Evolutionary conservation across 345 rosid species (phyloP), one percentile per base, ranked within the genome.

Genomic region (Iberis pinnata): DNA sequence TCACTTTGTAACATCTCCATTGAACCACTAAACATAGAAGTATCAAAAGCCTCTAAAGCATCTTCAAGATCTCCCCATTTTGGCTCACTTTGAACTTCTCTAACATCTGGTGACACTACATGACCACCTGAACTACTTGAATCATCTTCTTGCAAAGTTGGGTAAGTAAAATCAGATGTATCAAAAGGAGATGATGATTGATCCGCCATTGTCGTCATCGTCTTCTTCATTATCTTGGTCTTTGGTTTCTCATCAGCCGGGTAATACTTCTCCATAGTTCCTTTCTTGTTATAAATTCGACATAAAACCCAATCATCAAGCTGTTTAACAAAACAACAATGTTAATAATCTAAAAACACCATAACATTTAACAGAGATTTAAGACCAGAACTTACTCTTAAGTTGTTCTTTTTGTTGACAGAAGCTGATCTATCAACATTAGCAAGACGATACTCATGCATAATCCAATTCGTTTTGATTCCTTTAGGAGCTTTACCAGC

Each of bases 361-460:
- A 10, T 35, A 17, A 14, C n/a, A 44, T n/a, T n/a, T n/a, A n/a
- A n/a, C n/a, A n/a, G n/a, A n/a, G n/a, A n/a, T n/a, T n/a, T n/a
- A n/a, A n/a, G n/a, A n/a, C n/a, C 12, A 17, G 24, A 63, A 24
- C 73, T 11, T 80, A 87, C 96, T 86, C 95, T 73, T 40, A 75
- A 67, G 54, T 75, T 80, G 70, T 56, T 76, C 56, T 69, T 87
- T 56, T 70, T 78, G 59, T 69, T 6, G 10, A 57, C 50, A 54
- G 82, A 74, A 26, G 95, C 84, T 9, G 96, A 80, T 45, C 98
- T 60, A 24, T 90, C 88, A 2, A 87, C 95, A 68, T 87, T 79
- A 18, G 95, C 92, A 4, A 83, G 92, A 18, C 98, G 95, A 59
- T 90, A 90, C 41, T 90, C 98, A 1, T 90, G 98, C 98, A 90